Base-by-base conservation (phyloP, 2,329 filamentous ascomycete species). In the Aureobasidium sp. region DNA sequence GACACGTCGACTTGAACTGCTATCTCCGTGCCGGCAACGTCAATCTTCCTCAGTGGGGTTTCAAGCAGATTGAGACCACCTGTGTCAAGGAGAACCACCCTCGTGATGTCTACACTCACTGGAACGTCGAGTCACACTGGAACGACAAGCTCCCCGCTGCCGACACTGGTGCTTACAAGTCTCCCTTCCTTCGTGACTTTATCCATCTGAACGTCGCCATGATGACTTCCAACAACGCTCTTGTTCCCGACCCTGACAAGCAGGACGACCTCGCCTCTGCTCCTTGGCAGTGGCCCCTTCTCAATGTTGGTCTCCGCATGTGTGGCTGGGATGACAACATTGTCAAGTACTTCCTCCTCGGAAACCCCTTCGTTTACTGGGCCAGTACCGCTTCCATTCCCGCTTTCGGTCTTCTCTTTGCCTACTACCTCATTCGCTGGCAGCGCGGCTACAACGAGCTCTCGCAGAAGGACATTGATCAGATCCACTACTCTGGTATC, bases 181-280 rank as follows among this genome's bases (percentile, higher is more conserved):
- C 91, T 30, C 93, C 94, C 2, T 98, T 98, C 79, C 78, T 95
- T 66, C 90, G 95, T 67, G 93, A 98, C 71, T 98, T 98, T 65
- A 85, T 98, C 59, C 93, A 98, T 70, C 76, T 97, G 57, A 98
- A 98, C 68, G 93, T 98, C 57, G 93, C 93, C 58, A 98, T 98
- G 93, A 96, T 97, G 91, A 98, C 93, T 3, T 97, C 93, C 34
- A 98, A 98, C 79, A 98, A 98, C 66, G 93, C 93, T 21, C 82
- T 98, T 40, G 89, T 98, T 17, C 93, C 93, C 3, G 93, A 98
- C 65, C 91, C 93, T 4, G 93, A 98, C 70, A 98, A 98, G 80
- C 93, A 98, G 70, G 93, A 98, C 65, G 93, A 98, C 65, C 81
- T 98, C 42, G 93, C 93, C 27, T 98, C 93, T 12, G 79, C 90